phyloP scores from a whole-genome alignment of 1,139 yeast genomes.

The Saccharomycopsis hybrid region DNA sequence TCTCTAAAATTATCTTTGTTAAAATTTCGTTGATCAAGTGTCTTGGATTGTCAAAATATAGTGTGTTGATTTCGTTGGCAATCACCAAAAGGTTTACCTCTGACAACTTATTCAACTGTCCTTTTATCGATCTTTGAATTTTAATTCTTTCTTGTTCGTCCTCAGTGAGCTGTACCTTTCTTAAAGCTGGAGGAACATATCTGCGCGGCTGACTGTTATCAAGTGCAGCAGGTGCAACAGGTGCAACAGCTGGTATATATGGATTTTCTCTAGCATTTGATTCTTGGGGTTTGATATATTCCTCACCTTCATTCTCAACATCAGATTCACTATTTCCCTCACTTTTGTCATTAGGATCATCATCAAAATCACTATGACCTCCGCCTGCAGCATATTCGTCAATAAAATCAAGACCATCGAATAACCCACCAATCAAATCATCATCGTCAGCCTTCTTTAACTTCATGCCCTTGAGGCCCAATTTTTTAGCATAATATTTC shows the following conservation, averaged over 20 bases:
- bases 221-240: conserved; percentile 33
- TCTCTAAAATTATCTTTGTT: conserved; percentile 55
- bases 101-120: conserved; percentile 78
- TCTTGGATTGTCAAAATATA: conserved; percentile 65
- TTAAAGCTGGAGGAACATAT: conserved; percentile 82
- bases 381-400: conserved; percentile 32
- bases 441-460: conserved; percentile 49
- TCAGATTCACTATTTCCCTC: conserved; percentile 24
- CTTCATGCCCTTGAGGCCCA: conserved; percentile 59
- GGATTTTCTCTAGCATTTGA: conserved; percentile 61
- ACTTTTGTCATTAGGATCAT: conserved; percentile 25
- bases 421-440: conserved; percentile 64
- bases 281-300: conserved; percentile 13
- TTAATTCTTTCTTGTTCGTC: conserved; percentile 40
- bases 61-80: conserved; percentile 56
- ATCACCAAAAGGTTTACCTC: conserved; percentile 75
- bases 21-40: conserved; percentile 68
- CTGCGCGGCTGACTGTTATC: conserved; percentile 29
- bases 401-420: conserved; percentile 72
- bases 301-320: conserved; percentile 11
- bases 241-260: conserved; percentile 86
- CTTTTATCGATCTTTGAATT: conserved; percentile 60
- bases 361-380: conserved; percentile 25
- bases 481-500: conserved; percentile 73
- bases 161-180: conserved; percentile 40